phyloP scores from a whole-genome alignment of 73 alveolate genomes.

The Effrenium voratum region DNA sequence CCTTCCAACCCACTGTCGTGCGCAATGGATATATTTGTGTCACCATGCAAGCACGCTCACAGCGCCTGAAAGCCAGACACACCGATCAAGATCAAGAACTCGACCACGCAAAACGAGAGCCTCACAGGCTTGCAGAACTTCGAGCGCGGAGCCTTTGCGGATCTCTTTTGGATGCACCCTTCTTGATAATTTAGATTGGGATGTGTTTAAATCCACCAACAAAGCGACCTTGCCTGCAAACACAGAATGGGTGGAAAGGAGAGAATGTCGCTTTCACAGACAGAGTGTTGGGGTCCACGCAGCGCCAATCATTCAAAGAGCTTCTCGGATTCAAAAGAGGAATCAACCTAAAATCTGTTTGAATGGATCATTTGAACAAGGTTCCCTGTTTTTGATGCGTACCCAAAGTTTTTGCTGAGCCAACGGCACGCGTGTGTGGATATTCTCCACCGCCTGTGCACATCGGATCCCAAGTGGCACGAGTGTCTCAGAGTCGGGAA shows the following conservation, averaged over 20 bases:
- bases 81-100: constrained; percentile 80
- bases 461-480: too few relatives aligned
- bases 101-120: constrained; percentile 85
- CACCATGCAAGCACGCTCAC: too few relatives aligned
- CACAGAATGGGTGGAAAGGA: not conserved
- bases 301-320: too few relatives aligned
- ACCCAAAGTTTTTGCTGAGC: not conserved
- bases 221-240: not conserved
- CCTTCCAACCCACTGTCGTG: too few relatives aligned
- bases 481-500: not conserved
- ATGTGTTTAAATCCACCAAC: not conserved
- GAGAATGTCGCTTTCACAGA: too few relatives aligned
- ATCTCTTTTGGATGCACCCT: not conserved
- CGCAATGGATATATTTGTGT: too few relatives aligned
- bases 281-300: too few relatives aligned
- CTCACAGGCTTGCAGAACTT: not conserved
- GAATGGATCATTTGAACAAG: not conserved
- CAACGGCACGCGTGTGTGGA: constrained; percentile 77
- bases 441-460: constrained; percentile 60
- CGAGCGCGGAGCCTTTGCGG: not conserved
- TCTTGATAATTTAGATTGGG: not conserved
- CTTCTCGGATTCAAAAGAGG: too few relatives aligned
- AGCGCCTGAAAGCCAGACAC: constrained; percentile 76
- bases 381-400: not conserved
- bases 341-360: too few relatives aligned